phyloP scores from a whole-genome alignment of 2,329 filamentous ascomycete genomes.

The Exophiala xenobiotica region DNA sequence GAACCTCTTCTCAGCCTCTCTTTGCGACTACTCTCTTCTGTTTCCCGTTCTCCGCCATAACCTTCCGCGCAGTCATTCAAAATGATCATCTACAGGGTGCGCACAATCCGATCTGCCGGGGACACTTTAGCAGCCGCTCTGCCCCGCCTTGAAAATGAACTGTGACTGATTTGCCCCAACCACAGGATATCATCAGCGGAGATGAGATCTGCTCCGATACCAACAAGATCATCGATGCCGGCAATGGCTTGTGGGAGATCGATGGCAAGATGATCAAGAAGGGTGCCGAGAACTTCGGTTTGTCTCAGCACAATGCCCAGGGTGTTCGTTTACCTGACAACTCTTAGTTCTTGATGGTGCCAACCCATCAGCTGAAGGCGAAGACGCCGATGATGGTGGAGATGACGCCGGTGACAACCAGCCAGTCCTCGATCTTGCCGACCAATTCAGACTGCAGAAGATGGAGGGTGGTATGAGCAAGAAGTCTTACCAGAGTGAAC shows the following conservation, averaged over 20 bases:
- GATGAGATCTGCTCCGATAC: slow-evolving; percentile 98
- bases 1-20: slow-evolving; percentile 15
- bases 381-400: slow-evolving; percentile 67
- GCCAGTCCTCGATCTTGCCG: slow-evolving; percentile 88
- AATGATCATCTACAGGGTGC: slow-evolving; percentile 74
- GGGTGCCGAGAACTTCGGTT: slow-evolving; percentile 71
- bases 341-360: slow-evolving; percentile 61
- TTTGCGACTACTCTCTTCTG: slow-evolving; percentile 30
- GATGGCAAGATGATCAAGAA: slow-evolving; percentile 88
- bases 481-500: slow-evolving; percentile 77
- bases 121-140: background rate
- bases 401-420: slow-evolving; percentile 62
- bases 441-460: slow-evolving; percentile 79
- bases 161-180: slow-evolving; percentile 13
- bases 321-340: background rate
- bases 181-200: slow-evolving; percentile 79
- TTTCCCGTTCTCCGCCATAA: slow-evolving; percentile 15
- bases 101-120: slow-evolving; percentile 26
- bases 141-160: slow-evolving; percentile 5
- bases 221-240: slow-evolving; percentile 77
- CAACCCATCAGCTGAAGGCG: slow-evolving; percentile 90
- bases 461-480: slow-evolving; percentile 61
- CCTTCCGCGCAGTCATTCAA: slow-evolving; percentile 45
- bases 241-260: slow-evolving; percentile 81
- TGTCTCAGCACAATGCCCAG: slow-evolving; percentile 37